Evolutionary conservation across 2,329 filamentous ascomycete species (phyloP), one percentile per base, ranked within the genome.

Genomic region (Diaporthe sp.): DNA sequence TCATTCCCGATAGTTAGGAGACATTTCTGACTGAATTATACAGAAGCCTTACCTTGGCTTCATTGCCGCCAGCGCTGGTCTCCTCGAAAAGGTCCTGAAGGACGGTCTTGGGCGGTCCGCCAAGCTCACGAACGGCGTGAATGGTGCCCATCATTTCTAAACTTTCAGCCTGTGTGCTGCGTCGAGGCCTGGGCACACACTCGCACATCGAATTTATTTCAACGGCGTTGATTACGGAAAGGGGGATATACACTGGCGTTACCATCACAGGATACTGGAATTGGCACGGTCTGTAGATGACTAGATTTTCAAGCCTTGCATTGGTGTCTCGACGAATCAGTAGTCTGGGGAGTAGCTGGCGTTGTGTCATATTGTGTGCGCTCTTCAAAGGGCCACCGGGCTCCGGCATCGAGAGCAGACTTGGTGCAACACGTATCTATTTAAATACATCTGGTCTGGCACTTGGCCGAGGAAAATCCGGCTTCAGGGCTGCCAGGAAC

Each of bases 11-110:
- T 7, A 39, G 8, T 78, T 12, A 58, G 13, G 37, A 55, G 12
- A 46, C 9, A 37, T 42, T 28, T 77, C 80, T 73, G 80, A 78
- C 77, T 80, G 8, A 17, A 12, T 17, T 13, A 5, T 3, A 60
- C 51, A 77, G 76, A 75, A 58, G 31, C 92, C 94, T 1, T 97
- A 95, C 85, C 88, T 98, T 31, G 95, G 95, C 62, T 96, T 98
- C 83, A 90, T 98, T 62, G 95, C 95, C 44, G 94, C 95, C 2
- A 91, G 91, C 71, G 90, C 93, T 2, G 94, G 93, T 19, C 89
- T 92, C 81, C 85, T 96, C 62, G 90, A 88, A 37, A 74, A 82
- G 67, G 80, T 87, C 42, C 81, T 81, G 46, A 79, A 81, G 77
- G 79, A 82, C 71, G 75, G 80, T 31, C 78, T 79, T 71, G 67